These are phyloP conservation scores for Barnettozyma populi DNA, from an alignment of 805 yeast species.

Conservation along the genomic window DNA sequence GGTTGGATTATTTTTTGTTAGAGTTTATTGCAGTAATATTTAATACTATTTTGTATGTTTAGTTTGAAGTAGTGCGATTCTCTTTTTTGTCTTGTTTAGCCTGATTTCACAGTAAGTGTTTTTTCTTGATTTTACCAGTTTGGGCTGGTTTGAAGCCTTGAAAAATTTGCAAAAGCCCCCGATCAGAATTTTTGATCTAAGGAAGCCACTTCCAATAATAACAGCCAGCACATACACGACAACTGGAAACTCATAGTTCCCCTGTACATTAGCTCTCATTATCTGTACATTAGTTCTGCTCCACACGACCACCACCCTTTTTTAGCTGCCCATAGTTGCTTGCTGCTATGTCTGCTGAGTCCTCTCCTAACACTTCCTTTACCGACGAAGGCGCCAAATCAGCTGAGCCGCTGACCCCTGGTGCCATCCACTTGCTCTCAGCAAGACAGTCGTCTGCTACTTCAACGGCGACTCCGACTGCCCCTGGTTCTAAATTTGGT, in stretches of 20 bases:
- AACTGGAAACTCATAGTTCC: not conserved
- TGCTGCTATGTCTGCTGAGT: conserved; percentile 14
- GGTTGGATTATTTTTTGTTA: conserved; percentile 2
- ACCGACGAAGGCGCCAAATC: conserved; percentile 11
- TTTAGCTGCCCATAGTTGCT: not conserved
- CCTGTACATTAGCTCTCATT: conserved; percentile 18
- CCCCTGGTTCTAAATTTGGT: conserved; percentile 17
- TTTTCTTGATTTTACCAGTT: not conserved
- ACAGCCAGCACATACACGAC: not conserved
- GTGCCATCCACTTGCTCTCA: not conserved
- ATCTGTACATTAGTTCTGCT: conserved; percentile 18
- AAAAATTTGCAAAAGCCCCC: not conserved
- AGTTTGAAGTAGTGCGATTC: not conserved
- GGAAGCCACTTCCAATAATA: not conserved
- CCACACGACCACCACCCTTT: not conserved
- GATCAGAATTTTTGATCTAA: not conserved
- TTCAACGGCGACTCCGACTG: conserved; percentile 10
- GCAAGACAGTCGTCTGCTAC: conserved; percentile 15
- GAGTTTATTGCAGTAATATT: conserved; percentile 3
- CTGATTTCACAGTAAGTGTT: too few species aligned
- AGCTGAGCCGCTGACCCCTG: conserved; percentile 16
- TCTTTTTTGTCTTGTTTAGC: not conserved
- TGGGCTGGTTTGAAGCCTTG: not conserved
- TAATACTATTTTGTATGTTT: conserved; percentile 2
- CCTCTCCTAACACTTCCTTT: conserved; percentile 16